Base-by-base conservation (phyloP, 1,284 basidiomycete species). In the Microbotryum violaceum region DNA sequence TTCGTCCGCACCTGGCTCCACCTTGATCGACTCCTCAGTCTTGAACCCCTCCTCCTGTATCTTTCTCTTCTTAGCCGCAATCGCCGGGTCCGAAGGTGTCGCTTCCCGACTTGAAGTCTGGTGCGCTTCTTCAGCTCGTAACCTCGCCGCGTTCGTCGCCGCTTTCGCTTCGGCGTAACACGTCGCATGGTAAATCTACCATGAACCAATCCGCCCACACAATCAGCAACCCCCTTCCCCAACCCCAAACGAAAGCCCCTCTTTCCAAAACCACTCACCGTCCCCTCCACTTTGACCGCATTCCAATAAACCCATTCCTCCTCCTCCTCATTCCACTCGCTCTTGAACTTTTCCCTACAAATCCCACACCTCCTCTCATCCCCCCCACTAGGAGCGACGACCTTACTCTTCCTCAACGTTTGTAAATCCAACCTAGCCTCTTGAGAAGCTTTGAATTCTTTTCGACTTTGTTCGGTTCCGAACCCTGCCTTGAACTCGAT, bases 271-370 rank as follows among this genome's bases (percentile, higher is more conserved):
- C 8, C 6, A 27, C 63, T 44, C 45, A 68, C 64, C 29, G 42
- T 51, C 6, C 61, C 65, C 4, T 65, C 65, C 10, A 69, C 63
- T 21, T 55, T 56, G 27, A 92, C 79, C 0, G 93, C 91, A 74
- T 98, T 97, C 71, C 82, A 83, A 91, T 92, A 99, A 21, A 97
- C 87, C 93, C 94, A 98, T 70, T 97, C 96, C 78, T 98, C 96
- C 66, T 96, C 92, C 59, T 97, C 93, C 74, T 98, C 92, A 62
- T 86, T 79, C 77, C 91, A 97, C 77, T 97, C 94, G 67, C 86
- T 85, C 79, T 91, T 90, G 76, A 98, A 82, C 58, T 76, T 77
- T 76, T 99, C 96, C 79, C 97, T 96, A 83, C 96, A 98, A 66
- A 99, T 91, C 20, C 91, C 91, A 79, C 96, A 99, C 49, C 88